A percentile compares a stretch with the other conserved stretches of the same genome.
phyloP scores from a whole-genome alignment of 495 filamentous ascomycete genomes.

The Podospora bellae-mahoneyi region DNA sequence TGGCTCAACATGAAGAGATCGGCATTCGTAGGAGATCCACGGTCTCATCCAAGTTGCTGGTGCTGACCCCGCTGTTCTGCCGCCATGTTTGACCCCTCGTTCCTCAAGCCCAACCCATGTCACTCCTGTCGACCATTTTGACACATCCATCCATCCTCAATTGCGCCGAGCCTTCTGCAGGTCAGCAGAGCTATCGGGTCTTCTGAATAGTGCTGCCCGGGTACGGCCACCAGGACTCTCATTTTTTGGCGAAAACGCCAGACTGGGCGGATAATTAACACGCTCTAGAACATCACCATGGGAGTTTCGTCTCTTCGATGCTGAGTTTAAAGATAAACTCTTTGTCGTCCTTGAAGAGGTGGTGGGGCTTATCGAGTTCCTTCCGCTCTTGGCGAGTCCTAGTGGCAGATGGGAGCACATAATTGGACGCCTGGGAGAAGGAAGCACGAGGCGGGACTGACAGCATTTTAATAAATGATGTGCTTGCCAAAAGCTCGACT shows the following conservation, averaged over 20 bases:
- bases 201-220: background rate
- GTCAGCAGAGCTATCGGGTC: background rate
- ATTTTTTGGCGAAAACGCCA: no score
- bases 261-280: no score
- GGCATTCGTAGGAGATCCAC: slow-evolving; percentile 7
- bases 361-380: slow-evolving; percentile 7
- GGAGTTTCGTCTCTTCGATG: background rate
- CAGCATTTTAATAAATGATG: background rate
- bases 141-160: background rate
- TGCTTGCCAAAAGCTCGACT: background rate
- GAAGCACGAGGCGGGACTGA: slow-evolving; percentile 3
- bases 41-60: slow-evolving; percentile 9
- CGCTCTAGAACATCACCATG: no score
- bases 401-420: background rate
- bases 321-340: background rate
- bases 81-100: slow-evolving; percentile 1
- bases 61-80: slow-evolving; percentile 5
- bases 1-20: slow-evolving; percentile 8
- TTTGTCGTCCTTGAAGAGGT: background rate
- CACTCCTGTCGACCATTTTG: background rate
- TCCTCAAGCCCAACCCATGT: slow-evolving; percentile 1
- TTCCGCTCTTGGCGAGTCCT: background rate
- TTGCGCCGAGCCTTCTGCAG: background rate
- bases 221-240: background rate
- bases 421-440: slow-evolving; percentile 5